Percentiles rank a stretch among this genome's conserved stretches.
Conservation (phyloP, 768 basidiomycete genomes). For the Tephrocybe sp. region DNA sequence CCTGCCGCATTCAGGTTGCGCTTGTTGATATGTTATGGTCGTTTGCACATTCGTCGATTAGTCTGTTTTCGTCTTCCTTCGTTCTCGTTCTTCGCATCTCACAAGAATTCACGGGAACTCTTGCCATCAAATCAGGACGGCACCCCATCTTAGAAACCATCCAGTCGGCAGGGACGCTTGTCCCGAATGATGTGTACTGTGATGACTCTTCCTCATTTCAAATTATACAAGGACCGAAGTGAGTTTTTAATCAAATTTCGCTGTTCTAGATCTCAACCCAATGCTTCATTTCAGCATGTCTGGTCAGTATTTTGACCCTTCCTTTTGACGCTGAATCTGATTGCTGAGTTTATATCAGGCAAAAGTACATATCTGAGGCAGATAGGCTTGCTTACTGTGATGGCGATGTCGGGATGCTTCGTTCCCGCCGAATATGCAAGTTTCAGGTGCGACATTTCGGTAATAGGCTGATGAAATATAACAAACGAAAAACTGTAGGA, state of each 20-base stretch:
- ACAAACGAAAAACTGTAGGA: no score
- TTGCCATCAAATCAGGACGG: constrained; percentile 86
- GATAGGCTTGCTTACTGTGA: constrained; percentile 76
- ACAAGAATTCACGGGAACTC: constrained; percentile 83
- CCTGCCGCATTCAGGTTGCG: constrained; percentile 56
- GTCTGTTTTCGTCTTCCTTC: constrained; percentile 42
- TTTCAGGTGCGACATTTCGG: constrained; percentile 74
- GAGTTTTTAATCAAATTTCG: constrained; percentile 21
- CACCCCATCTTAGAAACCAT: constrained; percentile 86
- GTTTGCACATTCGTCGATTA: constrained; percentile 80
- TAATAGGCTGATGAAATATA: no score
- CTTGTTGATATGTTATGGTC: constrained; percentile 89
- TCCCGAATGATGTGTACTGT: constrained; percentile 91
- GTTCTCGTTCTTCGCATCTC: neutral
- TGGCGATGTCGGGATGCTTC: constrained; percentile 90
- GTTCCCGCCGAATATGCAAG: constrained; percentile 94
- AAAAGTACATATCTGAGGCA: constrained; percentile 95
- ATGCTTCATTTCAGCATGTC: constrained; percentile 38
- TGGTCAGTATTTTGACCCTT: constrained; percentile 24
- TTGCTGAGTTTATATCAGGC: constrained; percentile 36
- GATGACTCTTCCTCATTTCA: constrained; percentile 85
- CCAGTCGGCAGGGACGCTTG: constrained; percentile 64
- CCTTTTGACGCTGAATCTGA: neutral
- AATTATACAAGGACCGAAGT: constrained; percentile 91
- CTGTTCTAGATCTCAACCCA: neutral